phyloP scores from a whole-genome alignment of 2,329 filamentous ascomycete species.

The Xylaria sp. region DNA sequence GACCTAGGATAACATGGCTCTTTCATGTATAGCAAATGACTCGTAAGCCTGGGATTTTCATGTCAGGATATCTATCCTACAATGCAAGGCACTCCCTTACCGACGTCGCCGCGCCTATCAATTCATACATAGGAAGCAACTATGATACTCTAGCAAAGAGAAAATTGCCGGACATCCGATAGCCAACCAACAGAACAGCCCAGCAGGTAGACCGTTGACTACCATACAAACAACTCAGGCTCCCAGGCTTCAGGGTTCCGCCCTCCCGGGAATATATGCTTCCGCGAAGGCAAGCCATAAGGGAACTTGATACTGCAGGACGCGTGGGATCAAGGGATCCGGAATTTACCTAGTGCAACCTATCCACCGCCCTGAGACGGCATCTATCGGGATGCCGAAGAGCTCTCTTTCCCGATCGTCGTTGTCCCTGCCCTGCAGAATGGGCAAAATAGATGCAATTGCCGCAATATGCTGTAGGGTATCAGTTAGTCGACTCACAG shows the following conservation, averaged over 20 bases:
- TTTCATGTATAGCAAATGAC: not conserved
- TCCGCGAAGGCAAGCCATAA: not conserved
- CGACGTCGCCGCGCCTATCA: not conserved
- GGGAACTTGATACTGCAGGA: not conserved
- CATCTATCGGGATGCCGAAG: not conserved
- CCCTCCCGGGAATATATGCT: not conserved
- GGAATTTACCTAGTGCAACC: not conserved
- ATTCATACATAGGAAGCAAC: not conserved
- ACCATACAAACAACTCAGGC: not conserved
- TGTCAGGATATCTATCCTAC: not conserved
- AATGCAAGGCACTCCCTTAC: conserved; percentile 3
- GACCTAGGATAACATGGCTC: not conserved
- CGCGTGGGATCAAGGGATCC: not conserved
- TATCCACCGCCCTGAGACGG: not conserved
- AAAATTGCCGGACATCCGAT: not conserved
- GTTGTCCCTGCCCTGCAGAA: not conserved
- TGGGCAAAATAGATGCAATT: not conserved
- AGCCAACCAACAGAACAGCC: not conserved
- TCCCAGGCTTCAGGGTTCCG: not conserved
- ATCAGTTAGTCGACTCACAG: too few species aligned
- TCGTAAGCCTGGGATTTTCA: not conserved
- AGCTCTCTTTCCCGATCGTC: not conserved
- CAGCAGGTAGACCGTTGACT: too few species aligned
- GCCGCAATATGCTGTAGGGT: not conserved
- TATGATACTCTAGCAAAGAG: not conserved